Evolutionary conservation across 768 basidiomycete genomes (phyloP), one percentile per base, ranked within the genome.

Genomic region (Collybiopsis confluens): DNA sequence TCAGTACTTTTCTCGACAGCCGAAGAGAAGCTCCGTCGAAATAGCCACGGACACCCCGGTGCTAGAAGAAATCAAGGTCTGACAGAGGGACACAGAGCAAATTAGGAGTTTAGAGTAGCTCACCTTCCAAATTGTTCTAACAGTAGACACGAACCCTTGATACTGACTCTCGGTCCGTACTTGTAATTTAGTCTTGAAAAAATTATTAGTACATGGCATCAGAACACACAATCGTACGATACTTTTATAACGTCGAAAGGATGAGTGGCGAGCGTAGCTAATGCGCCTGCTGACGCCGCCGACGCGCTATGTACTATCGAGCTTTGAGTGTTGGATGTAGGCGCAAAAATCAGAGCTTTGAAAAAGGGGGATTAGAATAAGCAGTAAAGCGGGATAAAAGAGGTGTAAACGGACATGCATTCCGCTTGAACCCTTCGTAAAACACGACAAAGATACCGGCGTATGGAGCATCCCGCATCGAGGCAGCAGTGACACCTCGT

Each of bases 201-300:
- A n/a, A n/a, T n/a, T n/a, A n/a, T n/a, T n/a, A n/a, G n/a, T n/a
- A n/a, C n/a, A n/a, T n/a, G n/a, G n/a, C n/a, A n/a, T n/a, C n/a
- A n/a, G n/a, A n/a, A n/a, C n/a, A n/a, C n/a, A n/a, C n/a, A n/a
- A n/a, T n/a, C n/a, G n/a, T n/a, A n/a, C n/a, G n/a, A n/a, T n/a
- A 90, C 92, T 78, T 98, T 98, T 59, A 97, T 79, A 40, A 94
- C 92, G 65, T 98, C 94, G 59, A 96, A 96, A 2, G 95, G 95
- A 61, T 94, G 92, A 1, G 95, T 98, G 1, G 77, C 77, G 51
- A 93, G 68, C 0, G 93, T 96, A 1, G 92, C 92, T 49, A 94
- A 74, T 1, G 84, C 85, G 2, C 93, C 90, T 8, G 94, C 93
- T 0, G n/a, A 75, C 0, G 91, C 90, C 8, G 87, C 93, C 37